Percentiles rank a stretch among this genome's conserved stretches.
These are phyloP conservation scores for Yarrowia sp. DNA, from an alignment of 805 yeast genomes.

Conservation along the genomic window DNA sequence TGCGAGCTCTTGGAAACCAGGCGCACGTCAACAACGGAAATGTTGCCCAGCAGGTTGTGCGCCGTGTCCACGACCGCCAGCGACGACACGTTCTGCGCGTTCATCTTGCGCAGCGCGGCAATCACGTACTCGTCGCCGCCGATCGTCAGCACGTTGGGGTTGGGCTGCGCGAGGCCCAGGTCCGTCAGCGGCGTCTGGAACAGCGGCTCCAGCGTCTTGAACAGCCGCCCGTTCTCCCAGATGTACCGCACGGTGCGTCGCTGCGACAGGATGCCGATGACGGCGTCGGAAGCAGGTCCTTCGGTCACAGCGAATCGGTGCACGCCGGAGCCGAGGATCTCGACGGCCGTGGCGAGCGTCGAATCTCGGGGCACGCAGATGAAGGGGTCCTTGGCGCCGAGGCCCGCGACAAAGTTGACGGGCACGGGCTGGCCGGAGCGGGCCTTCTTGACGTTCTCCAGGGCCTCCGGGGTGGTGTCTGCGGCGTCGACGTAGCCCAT, in stretches of 20 bases:
- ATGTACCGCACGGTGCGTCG: conserved; percentile 78
- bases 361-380: conserved; percentile 64
- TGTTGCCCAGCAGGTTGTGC: conserved; percentile 78
- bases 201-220: conserved; percentile 74
- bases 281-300: conserved; percentile 47
- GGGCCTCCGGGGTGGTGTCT: conserved; percentile 37
- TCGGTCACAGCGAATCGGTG: conserved; percentile 85
- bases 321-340: conserved; percentile 89
- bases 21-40: conserved; percentile 90
- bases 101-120: conserved; percentile 85
- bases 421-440: conserved; percentile 88
- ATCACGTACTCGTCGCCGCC: conserved; percentile 84
- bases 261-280: conserved; percentile 86
- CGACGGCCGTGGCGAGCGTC: conserved; percentile 70
- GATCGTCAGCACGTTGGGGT: conserved; percentile 68
- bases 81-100: conserved; percentile 77
- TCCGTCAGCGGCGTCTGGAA: conserved; percentile 67
- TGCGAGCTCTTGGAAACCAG: conserved; percentile 84
- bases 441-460: conserved; percentile 55
- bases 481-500: conserved; percentile 57
- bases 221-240: conserved; percentile 90
- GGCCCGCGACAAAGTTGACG: conserved; percentile 78
- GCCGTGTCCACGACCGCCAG: conserved; percentile 87
- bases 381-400: conserved; percentile 87
- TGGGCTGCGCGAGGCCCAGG: conserved; percentile 63